Evolutionary conservation across 179 eudicot species (phyloP), one percentile per base, ranked within the genome.

Genomic region (Nepenthes alata): DNA sequence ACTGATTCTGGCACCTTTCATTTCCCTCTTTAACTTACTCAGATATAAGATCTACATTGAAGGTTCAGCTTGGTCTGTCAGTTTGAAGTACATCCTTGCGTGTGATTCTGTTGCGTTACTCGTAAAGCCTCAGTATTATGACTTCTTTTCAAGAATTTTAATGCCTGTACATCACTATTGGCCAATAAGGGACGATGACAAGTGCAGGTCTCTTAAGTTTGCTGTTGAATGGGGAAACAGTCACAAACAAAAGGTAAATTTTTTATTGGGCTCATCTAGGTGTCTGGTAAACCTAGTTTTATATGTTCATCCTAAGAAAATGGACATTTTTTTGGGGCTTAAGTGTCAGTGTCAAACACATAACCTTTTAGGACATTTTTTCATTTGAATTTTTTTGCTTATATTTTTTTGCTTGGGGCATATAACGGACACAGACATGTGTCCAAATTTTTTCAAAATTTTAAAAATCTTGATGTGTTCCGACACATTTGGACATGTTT

Each of bases 51-150:
- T 91, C 59, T 91, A 89, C 65, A 81, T 89, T 6, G 98, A 91
- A 76, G 98, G 96, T n/a, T 77, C 83, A 35, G 96, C 91, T 11
- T 89, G 96, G 98, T 91, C 98, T 7, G 98, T 91, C 67, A 88
- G 98, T 37, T 83, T 84, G 68, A 91, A 91, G 59, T 88, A 91
- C 74, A 88, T 91, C 75, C 89, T 86, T 12, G 91, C 91, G 1
- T 91, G 96, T 58, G 83, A 91, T 70, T 91, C 96, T 6, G 80
- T 86, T 16, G 67, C 89, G 25, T 74, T 89, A 36, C 41, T 84
- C 34, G 83, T 91, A 36, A 80, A 78, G 58, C 91, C 98, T 10
- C 72, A 60, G 16, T 89, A 89, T 75, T 93, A 84, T 50, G 98
- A 89, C 74, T 93, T 93, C 86, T 91, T 76, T 76, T 83, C 95